Conservation (phyloP, 2,329 filamentous ascomycete genomes). For the Arthrinium puccinioides region DNA sequence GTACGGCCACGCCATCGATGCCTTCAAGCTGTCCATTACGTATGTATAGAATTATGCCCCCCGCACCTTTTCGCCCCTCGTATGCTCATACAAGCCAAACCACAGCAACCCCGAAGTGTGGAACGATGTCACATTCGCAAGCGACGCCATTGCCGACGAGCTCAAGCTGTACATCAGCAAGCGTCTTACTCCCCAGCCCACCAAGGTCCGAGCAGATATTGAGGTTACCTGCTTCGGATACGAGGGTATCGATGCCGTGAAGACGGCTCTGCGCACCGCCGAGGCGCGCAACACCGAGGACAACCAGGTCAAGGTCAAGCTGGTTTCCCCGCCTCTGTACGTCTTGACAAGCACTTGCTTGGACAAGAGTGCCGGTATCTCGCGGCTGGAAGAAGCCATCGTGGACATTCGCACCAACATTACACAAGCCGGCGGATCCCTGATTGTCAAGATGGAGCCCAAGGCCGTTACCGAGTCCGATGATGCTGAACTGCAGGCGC, state of each 20-base stretch:
- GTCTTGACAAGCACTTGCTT: constrained; percentile 92
- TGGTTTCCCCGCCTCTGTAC: constrained; percentile 95
- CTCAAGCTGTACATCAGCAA: constrained; percentile 94
- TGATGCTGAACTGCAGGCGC: constrained; percentile 89
- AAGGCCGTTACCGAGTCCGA: constrained; percentile 99
- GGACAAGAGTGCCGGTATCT: constrained; percentile 84
- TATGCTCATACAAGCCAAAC: neutral
- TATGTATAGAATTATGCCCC: constrained; percentile 41
- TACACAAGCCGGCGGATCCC: constrained; percentile 66
- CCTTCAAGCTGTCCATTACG: constrained; percentile 99
- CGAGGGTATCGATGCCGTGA: constrained; percentile 97
- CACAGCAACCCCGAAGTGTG: constrained; percentile 86
- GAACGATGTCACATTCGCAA: constrained; percentile 87
- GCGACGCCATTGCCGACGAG: constrained; percentile 77
- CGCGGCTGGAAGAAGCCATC: constrained; percentile 81
- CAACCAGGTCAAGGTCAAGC: constrained; percentile 93
- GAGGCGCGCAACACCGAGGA: constrained; percentile 89
- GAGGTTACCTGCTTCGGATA: constrained; percentile 95
- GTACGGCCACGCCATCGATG: constrained; percentile 93
- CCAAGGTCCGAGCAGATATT: constrained; percentile 95
- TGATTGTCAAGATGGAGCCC: constrained; percentile 94
- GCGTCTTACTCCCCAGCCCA: constrained; percentile 94
- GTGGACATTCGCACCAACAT: constrained; percentile 79
- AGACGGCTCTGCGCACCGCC: constrained; percentile 81
- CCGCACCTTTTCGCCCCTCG: constrained; percentile 3